Evolutionary conservation across 2,329 filamentous ascomycete genomes (phyloP).

Genomic region (Scopulariopsis brevicaulis): DNA sequence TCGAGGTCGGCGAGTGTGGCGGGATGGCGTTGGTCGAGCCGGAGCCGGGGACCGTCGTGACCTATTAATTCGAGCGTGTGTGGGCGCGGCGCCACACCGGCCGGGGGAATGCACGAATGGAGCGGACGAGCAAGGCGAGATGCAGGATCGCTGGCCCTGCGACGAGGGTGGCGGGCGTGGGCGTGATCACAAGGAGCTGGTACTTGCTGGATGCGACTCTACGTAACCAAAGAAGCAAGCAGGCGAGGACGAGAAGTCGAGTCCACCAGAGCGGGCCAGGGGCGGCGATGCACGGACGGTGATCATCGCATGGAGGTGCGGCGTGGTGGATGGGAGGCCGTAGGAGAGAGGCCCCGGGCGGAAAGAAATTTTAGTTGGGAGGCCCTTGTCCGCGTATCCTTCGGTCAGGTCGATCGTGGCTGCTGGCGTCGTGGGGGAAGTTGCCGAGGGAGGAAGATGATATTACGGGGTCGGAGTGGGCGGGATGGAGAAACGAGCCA

Average conservation of each 20-base stretch:
- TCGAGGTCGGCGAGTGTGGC: neutral
- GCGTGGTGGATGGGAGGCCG: neutral
- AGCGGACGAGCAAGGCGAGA: neutral
- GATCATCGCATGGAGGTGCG: neutral
- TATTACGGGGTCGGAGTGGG: neutral
- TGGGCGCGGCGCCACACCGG: constrained; percentile 2
- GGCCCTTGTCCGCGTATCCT: neutral
- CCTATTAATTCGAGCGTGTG: constrained; percentile 3
- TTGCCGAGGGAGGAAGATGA: neutral
- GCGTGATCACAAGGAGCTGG: neutral
- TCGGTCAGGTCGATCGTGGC: neutral
- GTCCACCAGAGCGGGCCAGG: neutral
- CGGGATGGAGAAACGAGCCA: neutral
- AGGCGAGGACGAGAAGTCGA: neutral
- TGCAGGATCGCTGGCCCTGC: neutral
- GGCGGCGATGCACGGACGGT: neutral
- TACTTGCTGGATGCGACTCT: neutral
- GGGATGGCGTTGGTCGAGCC: constrained; percentile 2
- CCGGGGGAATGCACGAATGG: constrained; percentile 3
- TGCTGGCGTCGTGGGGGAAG: neutral
- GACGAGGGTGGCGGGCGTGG: neutral
- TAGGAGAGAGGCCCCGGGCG: neutral
- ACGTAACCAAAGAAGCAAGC: neutral
- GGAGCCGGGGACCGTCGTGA: neutral
- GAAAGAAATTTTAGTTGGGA: neutral